Evolutionary conservation across 2,329 filamentous ascomycete genomes (phyloP), one percentile per base, ranked within the genome.

Genomic region (Sarocladium strictum): DNA sequence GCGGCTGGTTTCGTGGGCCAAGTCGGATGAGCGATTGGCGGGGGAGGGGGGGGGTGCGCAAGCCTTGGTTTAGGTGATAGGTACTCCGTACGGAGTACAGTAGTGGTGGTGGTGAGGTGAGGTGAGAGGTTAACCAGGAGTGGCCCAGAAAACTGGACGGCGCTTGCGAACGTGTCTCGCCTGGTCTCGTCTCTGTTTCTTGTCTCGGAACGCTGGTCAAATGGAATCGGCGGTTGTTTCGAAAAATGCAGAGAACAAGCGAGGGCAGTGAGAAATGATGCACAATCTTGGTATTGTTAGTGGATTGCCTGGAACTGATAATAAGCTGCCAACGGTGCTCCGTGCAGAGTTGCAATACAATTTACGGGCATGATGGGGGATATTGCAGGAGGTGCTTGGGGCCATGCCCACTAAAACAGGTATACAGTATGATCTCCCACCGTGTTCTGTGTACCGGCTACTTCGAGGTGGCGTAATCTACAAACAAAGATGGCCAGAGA

Each of bases 371-470:
- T 11, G 9, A 43, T 9, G 9, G 43, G 43, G 47, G 47, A 51
- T 51, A 51, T 51, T 51, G 29, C 47, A 51, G 47, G 47, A 51
- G 47, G 47, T 35, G 3, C 23, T 51, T 51, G 47, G 47, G 23
- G 47, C 47, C 11, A 33, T 35, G 11, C 29, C 26, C 27, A 51
- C 47, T 19, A 17, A 21, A n/a, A 23, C 11, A n/a, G n/a, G n/a
- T 4, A 35, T 21, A 49, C 43, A 29, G 43, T 49, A n/a, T n/a
- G n/a, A n/a, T n/a, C n/a, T n/a, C n/a, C n/a, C n/a, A n/a, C n/a
- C n/a, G n/a, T n/a, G n/a, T n/a, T n/a, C n/a, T n/a, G n/a, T n/a
- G n/a, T n/a, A n/a, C n/a, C n/a, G n/a, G n/a, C n/a, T n/a, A n/a
- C n/a, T n/a, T n/a, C n/a, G n/a, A n/a, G n/a, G n/a, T n/a, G n/a